Evolutionary conservation across 306 rosid genomes (phyloP).

Genomic region (Corylus americana): DNA sequence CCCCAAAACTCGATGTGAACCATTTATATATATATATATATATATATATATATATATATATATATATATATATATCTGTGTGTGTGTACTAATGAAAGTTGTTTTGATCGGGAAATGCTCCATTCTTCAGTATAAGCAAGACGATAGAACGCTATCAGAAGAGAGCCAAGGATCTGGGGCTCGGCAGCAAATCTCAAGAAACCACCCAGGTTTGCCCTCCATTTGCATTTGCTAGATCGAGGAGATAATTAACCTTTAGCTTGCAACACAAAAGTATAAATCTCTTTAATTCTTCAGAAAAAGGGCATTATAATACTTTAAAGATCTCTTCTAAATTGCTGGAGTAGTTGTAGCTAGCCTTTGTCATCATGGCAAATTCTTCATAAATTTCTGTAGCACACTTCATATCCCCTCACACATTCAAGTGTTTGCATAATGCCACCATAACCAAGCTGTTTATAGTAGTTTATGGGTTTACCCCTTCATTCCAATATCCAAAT

Average conservation of each 20-base stretch:
- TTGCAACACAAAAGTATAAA: no score
- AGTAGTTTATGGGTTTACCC: neutral
- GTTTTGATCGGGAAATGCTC: no score
- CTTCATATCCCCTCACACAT: neutral
- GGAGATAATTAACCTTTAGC: no score
- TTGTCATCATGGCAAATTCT: neutral
- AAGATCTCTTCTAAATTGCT: no score
- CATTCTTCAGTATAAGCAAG: slow-evolving; percentile 61
- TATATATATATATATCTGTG: no score
- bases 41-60: no score
- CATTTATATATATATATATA: no score
- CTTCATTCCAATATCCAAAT: neutral
- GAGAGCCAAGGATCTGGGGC: slow-evolving; percentile 51
- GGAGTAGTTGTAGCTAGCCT: neutral
- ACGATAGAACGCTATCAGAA: slow-evolving; percentile 76
- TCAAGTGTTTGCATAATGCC: neutral
- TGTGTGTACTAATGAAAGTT: slow-evolving; percentile 1
- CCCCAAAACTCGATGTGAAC: no score
- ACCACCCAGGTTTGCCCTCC: slow-evolving; percentile 54
- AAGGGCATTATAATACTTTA: no score
- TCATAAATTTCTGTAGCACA: neutral
- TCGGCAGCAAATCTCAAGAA: slow-evolving; percentile 33
- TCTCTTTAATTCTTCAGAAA: no score
- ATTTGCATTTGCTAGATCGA: neutral
- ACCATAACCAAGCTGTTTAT: neutral